Evolutionary conservation across 805 yeast genomes (phyloP), one percentile per base, ranked within the genome.

Genomic region (Teunomyces panamensis): DNA sequence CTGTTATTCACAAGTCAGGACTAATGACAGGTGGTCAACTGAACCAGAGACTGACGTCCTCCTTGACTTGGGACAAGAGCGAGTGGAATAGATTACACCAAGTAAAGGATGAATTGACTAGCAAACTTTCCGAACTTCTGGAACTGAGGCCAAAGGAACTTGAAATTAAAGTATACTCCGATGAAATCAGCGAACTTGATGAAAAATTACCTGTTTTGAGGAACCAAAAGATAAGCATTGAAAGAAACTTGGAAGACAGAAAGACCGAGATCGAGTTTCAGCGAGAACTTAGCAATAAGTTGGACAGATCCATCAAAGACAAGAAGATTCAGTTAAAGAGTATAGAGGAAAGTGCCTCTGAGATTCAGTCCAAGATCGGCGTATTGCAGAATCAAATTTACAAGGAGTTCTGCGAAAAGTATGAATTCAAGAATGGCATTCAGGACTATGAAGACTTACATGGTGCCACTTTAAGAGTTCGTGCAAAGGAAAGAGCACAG

Each of bases 11-110:
- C 60, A 83, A 81, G 57, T 84, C 92, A 4, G 96, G 96, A 5
- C 73, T 90, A 32, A 89, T 94, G 96, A 86, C 97, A 7, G 97
- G 97, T 63, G 97, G 97, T 54, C 69, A 74, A 27, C 74, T 81
- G 5, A 73, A 73, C n/a, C 72, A 72, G 34, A 60, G 55, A 16
- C 65, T 73, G n/a, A 72, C 75, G 9, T 58, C 62, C 0, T 48
- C 54, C 9, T 52, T 69, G 48, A 75, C 79, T 52, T 89, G 96
- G 96, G 89, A 84, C 62, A 89, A 85, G 58, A 77, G 79, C 37
- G 87, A 84, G 55, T 77, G 79, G 54, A 78, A 75, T 44, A 69
- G 74, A 17, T 70, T 90, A 53, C 75, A 69, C 47, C 72, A 67
- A 24, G 58, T 72, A 36, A 82, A 81, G 48, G 82, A 80, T 33